A percentile compares a stretch with the other conserved stretches of the same genome.
Evolutionary conservation across 164 flowering plant genomes (phyloP).

Genomic region (Berberis vulgaris): DNA sequence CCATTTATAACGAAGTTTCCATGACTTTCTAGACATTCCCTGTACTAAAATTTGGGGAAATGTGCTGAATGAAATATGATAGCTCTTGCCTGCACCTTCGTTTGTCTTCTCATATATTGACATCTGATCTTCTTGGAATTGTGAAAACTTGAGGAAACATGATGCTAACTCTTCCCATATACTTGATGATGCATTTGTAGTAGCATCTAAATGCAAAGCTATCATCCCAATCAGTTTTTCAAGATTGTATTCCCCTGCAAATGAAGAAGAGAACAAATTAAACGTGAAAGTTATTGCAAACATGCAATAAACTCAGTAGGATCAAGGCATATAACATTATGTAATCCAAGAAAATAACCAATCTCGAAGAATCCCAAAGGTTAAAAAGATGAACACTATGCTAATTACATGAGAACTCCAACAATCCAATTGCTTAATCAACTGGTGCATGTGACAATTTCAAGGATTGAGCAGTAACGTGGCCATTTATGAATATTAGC

Average conservation of each 20-base stretch:
- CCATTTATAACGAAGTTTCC: conserved; percentile 69
- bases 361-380: too few species aligned
- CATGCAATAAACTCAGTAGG: not conserved
- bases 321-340: not conserved
- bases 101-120: conserved; percentile 30
- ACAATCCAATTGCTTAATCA: too few species aligned
- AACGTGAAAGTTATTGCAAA: too few species aligned
- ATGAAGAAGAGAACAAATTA: too few species aligned
- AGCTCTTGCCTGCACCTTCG: conserved; percentile 13
- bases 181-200: conserved; percentile 26
- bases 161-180: conserved; percentile 63
- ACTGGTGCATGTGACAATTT: not conserved
- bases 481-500: too few species aligned
- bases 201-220: conserved; percentile 52
- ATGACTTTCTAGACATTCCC: conserved; percentile 26
- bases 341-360: not conserved
- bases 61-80: conserved; percentile 7
- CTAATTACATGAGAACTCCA: too few species aligned
- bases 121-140: conserved; percentile 46
- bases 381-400: too few species aligned
- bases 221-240: not conserved
- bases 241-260: not conserved
- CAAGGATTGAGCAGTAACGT: not conserved
- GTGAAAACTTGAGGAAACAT: conserved; percentile 46
- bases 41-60: conserved; percentile 32